Evolutionary conservation across 2,329 filamentous ascomycete species (phyloP).

Genomic region (Fonsecaea pedrosoi): DNA sequence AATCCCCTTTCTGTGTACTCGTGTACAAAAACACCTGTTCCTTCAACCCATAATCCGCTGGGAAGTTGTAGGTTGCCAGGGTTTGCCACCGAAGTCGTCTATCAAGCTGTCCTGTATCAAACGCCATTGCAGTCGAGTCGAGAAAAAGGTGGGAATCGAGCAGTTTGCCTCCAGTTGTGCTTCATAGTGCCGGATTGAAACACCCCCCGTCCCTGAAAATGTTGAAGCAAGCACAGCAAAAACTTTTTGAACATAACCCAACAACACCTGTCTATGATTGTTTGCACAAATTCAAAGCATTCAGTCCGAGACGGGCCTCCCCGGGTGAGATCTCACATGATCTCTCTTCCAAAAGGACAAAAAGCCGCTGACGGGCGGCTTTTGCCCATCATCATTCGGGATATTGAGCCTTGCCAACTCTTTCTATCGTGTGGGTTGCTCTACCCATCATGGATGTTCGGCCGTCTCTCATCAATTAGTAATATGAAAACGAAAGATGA

Average conservation of each 20-base stretch:
- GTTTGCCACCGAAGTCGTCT: slow-evolving; percentile 11
- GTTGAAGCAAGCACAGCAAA: background rate
- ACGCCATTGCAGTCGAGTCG: slow-evolving; percentile 14
- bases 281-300: slow-evolving; percentile 10
- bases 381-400: background rate
- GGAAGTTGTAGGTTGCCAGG: slow-evolving; percentile 1
- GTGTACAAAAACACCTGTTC: slow-evolving; percentile 9
- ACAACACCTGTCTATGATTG: slow-evolving; percentile 16
- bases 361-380: background rate
- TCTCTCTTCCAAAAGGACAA: background rate
- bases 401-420: background rate
- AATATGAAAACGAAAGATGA: slow-evolving; percentile 20
- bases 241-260: slow-evolving; percentile 19
- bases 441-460: slow-evolving; percentile 6
- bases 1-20: background rate
- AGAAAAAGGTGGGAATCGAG: slow-evolving; percentile 3
- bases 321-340: background rate
- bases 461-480: slow-evolving; percentile 31
- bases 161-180: background rate
- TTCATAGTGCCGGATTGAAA: background rate
- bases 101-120: slow-evolving; percentile 16
- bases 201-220: slow-evolving; percentile 2
- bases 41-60: slow-evolving; percentile 9
- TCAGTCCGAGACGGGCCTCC: slow-evolving; percentile 4
- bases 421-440: background rate